phyloP scores from a whole-genome alignment of 1,139 yeast genomes.

The Protomyces lactucae-debilis region DNA sequence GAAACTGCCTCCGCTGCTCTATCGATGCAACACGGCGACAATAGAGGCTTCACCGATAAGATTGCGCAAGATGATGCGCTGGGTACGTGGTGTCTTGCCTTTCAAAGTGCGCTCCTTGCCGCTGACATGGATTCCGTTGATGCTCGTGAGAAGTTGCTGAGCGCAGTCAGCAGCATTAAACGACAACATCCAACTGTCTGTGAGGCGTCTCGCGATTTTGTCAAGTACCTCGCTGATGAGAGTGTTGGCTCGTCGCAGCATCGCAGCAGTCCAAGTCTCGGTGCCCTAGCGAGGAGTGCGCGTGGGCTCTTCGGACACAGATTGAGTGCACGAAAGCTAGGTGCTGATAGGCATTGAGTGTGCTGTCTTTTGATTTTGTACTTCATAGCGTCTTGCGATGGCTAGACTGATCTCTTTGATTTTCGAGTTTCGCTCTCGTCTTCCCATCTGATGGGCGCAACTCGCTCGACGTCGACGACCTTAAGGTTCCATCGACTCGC shows the following conservation, averaged over 20 bases:
- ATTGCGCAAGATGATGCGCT: background rate
- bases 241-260: background rate
- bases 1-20: background rate
- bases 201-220: constrained; percentile 39
- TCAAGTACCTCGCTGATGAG: constrained; percentile 61
- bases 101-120: constrained; percentile 8
- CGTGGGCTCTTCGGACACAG: constrained; percentile 11
- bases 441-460: no score
- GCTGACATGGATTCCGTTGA: constrained; percentile 10
- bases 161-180: constrained; percentile 36
- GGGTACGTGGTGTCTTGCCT: constrained; percentile 13
- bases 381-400: background rate
- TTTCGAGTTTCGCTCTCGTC: no score
- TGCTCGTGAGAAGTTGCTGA: constrained; percentile 33
- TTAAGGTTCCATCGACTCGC: no score
- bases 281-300: constrained; percentile 12
- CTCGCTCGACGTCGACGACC: no score
- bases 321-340: background rate
- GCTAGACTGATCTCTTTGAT: no score
- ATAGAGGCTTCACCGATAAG: background rate
- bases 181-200: constrained; percentile 32
- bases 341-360: background rate
- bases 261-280: background rate
- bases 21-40: background rate
- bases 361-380: background rate